Evolutionary conservation across 2,329 filamentous ascomycete genomes (phyloP).

Genomic region (Didymella keratinophila): DNA sequence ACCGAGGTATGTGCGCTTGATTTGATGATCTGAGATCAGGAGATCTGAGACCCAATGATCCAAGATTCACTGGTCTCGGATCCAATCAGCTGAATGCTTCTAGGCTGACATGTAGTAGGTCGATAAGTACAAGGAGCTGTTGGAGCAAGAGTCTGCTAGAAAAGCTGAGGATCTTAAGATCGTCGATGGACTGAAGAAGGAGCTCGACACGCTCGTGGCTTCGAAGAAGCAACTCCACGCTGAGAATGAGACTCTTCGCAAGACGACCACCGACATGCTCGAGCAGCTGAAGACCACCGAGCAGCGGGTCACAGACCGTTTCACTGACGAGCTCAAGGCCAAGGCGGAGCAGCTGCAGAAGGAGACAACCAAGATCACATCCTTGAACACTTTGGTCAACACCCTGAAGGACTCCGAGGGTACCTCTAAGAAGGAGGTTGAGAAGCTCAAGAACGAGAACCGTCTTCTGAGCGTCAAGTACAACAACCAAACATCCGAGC

Average conservation of each 20-base stretch:
- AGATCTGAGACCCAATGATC: too few relatives aligned
- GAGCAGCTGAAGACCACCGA: slow-evolving; percentile 27
- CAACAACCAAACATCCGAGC: slow-evolving; percentile 31
- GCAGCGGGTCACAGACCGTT: slow-evolving; percentile 25
- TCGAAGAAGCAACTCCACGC: slow-evolving; percentile 29
- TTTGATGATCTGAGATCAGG: too few relatives aligned
- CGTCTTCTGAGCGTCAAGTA: slow-evolving; percentile 32
- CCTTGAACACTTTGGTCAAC: slow-evolving; percentile 27
- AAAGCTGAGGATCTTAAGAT: slow-evolving; percentile 22
- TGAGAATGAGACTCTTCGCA: slow-evolving; percentile 30
- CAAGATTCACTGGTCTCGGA: too few relatives aligned
- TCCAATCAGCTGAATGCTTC: not conserved
- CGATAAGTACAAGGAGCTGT: slow-evolving; percentile 26
- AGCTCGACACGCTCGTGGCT: slow-evolving; percentile 24
- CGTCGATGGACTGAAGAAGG: slow-evolving; percentile 24
- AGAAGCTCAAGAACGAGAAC: slow-evolving; percentile 31
- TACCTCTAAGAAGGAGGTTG: slow-evolving; percentile 25
- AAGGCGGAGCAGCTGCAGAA: slow-evolving; percentile 30
- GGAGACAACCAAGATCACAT: slow-evolving; percentile 28
- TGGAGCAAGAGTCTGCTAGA: slow-evolving; percentile 21
- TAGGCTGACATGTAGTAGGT: slow-evolving; percentile 7
- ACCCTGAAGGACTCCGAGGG: slow-evolving; percentile 24
- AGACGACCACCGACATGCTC: slow-evolving; percentile 23
- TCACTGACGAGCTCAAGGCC: slow-evolving; percentile 28
- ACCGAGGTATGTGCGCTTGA: slow-evolving; percentile 23